Evolutionary conservation across 805 yeast genomes (phyloP), one percentile per base, ranked within the genome.

Genomic region (Scheffersomyces ergatensis): DNA sequence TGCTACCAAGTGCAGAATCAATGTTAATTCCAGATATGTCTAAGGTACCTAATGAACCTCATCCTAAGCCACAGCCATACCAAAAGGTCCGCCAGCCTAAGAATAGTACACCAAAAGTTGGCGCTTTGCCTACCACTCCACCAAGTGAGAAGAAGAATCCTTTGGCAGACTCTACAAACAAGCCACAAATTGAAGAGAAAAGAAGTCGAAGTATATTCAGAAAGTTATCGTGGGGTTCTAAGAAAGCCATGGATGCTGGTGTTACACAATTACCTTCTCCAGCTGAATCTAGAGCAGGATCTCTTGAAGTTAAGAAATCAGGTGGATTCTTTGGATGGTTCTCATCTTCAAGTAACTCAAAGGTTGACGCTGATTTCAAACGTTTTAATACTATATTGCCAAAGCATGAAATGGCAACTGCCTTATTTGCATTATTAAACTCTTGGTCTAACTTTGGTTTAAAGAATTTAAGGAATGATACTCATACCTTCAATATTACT

Each of bases 401-500:
- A 9, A 65, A 66, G 43, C 74, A 66, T 20, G 88, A 84, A 55
- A 72, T 84, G 72, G 74, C 77, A 45, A 77, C 78, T 33, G 88
- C 89, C 2, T 63, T 85, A 50, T 74, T 67, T 55, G 78, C 85
- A 33, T 70, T 85, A 40, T 64, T 85, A 48, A 67, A 61, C 34
- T 79, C 83, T 14, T 85, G 93, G 93, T 74, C 78, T 12, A 78
- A 76, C 44, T 83, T 83, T 51, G 92, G 93, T 7, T 62, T 85
- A 51, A 77, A 75, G 48, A 73, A 78, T 44, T 69, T 85, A 43
- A 65, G 61, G 29, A 61, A 76, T 34, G 74, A 74, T 48, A 65
- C 69, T 16, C 59, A 65, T 3, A 58, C 65, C 5, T 58, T 65
- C 50, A 68, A 67, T 24, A 68, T 85, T 23, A 74, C 74, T n/a